phyloP scores from a whole-genome alignment of 2,329 filamentous ascomycete genomes.

The Canariomyces notabilis region DNA sequence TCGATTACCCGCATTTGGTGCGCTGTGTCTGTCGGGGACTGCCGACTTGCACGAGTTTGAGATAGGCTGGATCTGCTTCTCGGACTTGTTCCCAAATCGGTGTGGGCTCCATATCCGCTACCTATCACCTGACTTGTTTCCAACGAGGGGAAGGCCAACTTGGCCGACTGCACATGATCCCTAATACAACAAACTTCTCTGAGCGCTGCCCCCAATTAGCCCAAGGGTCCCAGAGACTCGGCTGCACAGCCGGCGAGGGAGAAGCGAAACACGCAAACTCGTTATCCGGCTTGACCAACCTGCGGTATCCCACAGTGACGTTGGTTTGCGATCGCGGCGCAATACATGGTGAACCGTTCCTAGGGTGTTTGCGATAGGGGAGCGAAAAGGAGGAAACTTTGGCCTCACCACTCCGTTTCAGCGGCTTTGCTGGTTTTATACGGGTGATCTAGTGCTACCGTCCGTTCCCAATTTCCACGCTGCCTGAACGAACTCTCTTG shows the following conservation, averaged over 20 bases:
- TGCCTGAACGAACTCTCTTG: neutral
- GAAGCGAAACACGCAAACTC: neutral
- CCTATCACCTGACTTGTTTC: slow-evolving; percentile 12
- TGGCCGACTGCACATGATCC: neutral
- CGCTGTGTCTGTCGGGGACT: neutral
- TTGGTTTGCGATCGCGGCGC: slow-evolving; percentile 3
- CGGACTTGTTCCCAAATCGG: neutral
- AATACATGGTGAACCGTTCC: slow-evolving; percentile 5
- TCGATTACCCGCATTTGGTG: neutral
- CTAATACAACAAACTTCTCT: neutral
- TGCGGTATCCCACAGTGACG: neutral
- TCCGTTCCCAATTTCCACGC: neutral
- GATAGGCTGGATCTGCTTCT: neutral
- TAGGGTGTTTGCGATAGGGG: slow-evolving; percentile 7
- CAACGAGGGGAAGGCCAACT: slow-evolving; percentile 5
- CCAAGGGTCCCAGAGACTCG: slow-evolving; percentile 2
- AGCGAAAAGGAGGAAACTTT: neutral
- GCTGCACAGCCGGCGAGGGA: neutral
- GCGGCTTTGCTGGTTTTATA: neutral
- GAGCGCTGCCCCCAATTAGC: neutral
- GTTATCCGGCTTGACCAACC: neutral
- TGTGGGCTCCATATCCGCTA: slow-evolving; percentile 1
- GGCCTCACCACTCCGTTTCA: neutral
- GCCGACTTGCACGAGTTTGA: neutral
- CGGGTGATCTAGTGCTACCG: neutral